Conservation (phyloP, 169 alveolate species). For the Plasmodium yoelii region DNA sequence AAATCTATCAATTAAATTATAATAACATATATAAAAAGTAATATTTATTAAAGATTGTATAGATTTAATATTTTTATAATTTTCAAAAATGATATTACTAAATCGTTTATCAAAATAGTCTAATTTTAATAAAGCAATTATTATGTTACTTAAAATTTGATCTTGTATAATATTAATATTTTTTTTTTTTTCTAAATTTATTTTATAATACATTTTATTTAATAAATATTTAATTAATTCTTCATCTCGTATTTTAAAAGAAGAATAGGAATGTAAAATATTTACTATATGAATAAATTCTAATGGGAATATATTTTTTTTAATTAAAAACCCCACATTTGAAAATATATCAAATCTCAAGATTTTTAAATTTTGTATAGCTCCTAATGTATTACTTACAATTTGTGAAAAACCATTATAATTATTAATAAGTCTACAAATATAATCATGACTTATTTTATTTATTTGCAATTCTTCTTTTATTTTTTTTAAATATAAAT, state of each 20-base stretch:
- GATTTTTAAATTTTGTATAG: slow-evolving; percentile 48
- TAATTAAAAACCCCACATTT: slow-evolving; percentile 15
- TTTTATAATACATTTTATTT: slow-evolving; percentile 8
- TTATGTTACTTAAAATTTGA: slow-evolving; percentile 48
- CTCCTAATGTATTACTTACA: slow-evolving; percentile 53
- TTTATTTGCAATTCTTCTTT: neutral
- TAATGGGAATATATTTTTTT: slow-evolving; percentile 18
- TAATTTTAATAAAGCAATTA: slow-evolving; percentile 50
- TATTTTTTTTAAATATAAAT: slow-evolving; percentile 8
- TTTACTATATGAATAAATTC: slow-evolving; percentile 23
- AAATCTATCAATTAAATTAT: slow-evolving; percentile 12
- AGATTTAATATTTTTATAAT: slow-evolving; percentile 39
- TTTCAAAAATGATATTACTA: slow-evolving; percentile 20
- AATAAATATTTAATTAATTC: slow-evolving; percentile 5
- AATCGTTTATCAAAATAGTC: slow-evolving; percentile 25
- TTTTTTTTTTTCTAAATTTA: neutral
- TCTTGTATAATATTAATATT: slow-evolving; percentile 9
- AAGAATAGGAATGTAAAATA: slow-evolving; percentile 62
- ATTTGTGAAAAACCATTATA: slow-evolving; percentile 32
- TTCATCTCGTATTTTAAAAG: slow-evolving; percentile 36
- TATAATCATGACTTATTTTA: neutral
- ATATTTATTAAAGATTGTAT: slow-evolving; percentile 59
- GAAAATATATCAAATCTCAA: slow-evolving; percentile 27
- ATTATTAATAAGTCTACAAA: neutral
- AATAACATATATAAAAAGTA: slow-evolving; percentile 56